phyloP scores from a whole-genome alignment of 2,329 filamentous ascomycete genomes.

The Trichoderma afroharzianum region DNA sequence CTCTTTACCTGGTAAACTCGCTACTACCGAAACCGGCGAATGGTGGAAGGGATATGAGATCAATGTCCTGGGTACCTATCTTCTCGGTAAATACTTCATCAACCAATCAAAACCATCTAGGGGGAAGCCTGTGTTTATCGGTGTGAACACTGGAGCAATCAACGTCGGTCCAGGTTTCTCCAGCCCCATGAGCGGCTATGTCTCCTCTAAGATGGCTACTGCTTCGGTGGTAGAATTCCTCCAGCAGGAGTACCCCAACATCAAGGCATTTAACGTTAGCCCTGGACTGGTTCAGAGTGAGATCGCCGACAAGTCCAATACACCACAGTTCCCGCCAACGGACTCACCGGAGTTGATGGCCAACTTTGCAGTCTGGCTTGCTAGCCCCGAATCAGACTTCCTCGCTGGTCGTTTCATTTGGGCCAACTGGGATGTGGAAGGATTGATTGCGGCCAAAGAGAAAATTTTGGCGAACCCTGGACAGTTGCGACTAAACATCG shows the following conservation, averaged over 20 bases:
- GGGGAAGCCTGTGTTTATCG: not conserved
- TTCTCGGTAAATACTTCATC: not conserved
- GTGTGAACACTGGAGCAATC: not conserved
- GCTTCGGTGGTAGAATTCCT: constrained; percentile 6
- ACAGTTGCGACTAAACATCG: not conserved
- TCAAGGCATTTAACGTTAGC: not conserved
- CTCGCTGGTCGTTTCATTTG: not conserved
- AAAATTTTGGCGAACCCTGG: not conserved
- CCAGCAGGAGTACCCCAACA: not conserved
- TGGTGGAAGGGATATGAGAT: constrained; percentile 10
- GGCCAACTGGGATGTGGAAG: constrained; percentile 7
- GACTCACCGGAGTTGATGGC: not conserved
- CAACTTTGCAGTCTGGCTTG: constrained; percentile 2
- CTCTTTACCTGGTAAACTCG: not conserved
- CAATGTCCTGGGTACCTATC: constrained; percentile 1
- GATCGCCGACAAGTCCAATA: not conserved
- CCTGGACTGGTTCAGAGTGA: not conserved
- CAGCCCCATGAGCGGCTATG: not conserved
- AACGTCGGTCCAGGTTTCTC: not conserved
- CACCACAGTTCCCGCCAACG: not conserved
- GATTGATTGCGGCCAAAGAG: not conserved
- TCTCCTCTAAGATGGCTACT: not conserved
- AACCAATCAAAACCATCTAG: not conserved
- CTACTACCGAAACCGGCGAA: not conserved
- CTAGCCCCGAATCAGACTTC: not conserved